Evolutionary conservation across 139 green algal species (phyloP).

Genomic region (Spirogloea muscicola): DNA sequence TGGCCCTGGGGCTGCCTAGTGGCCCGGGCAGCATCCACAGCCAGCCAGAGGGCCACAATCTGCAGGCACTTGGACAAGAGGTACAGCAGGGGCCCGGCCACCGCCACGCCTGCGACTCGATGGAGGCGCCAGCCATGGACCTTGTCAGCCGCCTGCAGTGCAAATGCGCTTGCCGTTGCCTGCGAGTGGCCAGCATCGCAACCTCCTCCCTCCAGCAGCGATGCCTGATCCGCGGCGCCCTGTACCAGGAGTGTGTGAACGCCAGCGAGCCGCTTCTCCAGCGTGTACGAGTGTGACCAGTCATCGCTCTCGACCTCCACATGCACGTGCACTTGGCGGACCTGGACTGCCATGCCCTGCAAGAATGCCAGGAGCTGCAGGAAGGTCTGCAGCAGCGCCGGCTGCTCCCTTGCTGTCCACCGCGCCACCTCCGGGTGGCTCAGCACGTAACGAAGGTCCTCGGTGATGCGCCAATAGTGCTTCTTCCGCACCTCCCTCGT

Average conservation of each 20-base stretch:
- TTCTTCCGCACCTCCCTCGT: slow-evolving; percentile 11
- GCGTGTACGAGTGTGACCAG: slow-evolving; percentile 14
- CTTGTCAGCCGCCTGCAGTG: too few relatives aligned
- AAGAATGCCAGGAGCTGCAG: slow-evolving; percentile 18
- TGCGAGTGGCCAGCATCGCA: too few relatives aligned
- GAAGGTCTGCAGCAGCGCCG: slow-evolving; percentile 20
- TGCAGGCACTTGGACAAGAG: slow-evolving; percentile 10
- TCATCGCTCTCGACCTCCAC: slow-evolving; percentile 36
- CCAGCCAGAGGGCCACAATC: slow-evolving; percentile 21
- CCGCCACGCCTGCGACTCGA: background rate
- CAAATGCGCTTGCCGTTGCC: too few relatives aligned
- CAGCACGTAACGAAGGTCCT: slow-evolving; percentile 39
- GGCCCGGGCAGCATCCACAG: too few relatives aligned
- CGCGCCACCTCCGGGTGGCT: slow-evolving; percentile 17
- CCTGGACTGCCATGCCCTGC: slow-evolving; percentile 25
- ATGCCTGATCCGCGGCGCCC: background rate
- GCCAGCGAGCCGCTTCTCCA: slow-evolving; percentile 25
- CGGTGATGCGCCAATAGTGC: slow-evolving; percentile 4
- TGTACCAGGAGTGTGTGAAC: slow-evolving; percentile 28
- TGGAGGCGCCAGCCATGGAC: too few relatives aligned
- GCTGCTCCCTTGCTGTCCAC: background rate
- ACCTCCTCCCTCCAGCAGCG: background rate
- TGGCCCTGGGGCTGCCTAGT: too few relatives aligned
- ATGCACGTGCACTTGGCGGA: slow-evolving; percentile 16
- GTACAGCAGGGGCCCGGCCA: slow-evolving; percentile 3